Percentiles rank a stretch among this genome's conserved stretches.
Conservation (phyloP, 2,329 filamentous ascomycete species). For the Byssochlamys sp. region DNA sequence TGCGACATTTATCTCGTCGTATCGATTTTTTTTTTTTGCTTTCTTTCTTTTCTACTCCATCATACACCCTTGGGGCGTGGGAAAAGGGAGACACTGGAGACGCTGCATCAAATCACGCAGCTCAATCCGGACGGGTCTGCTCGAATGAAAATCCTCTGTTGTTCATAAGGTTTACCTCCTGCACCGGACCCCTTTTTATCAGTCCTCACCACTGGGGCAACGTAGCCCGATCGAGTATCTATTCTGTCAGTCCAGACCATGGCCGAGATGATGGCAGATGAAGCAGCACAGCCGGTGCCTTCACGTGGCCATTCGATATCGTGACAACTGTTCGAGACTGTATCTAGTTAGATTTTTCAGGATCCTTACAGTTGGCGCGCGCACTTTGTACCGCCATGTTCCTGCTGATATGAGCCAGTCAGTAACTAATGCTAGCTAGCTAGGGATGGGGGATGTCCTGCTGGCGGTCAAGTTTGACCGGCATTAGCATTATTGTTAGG, state of each 20-base stretch:
- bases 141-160: neutral
- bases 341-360: neutral
- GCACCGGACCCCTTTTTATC: neutral
- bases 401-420: neutral
- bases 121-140: neutral
- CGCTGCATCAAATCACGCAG: neutral
- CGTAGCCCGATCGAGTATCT: neutral
- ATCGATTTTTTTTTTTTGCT: too few species aligned
- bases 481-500: neutral
- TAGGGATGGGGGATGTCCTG: neutral
- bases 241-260: neutral
- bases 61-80: neutral
- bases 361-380: neutral
- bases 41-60: neutral
- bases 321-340: neutral
- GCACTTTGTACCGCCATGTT: neutral
- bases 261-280: neutral
- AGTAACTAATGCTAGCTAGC: neutral
- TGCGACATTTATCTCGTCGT: neutral
- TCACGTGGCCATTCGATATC: neutral
- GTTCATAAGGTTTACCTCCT: neutral
- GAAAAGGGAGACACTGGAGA: neutral
- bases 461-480: neutral
- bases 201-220: neutral
- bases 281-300: neutral